A percentile compares a stretch with the other conserved stretches of the same genome.
Evolutionary conservation across 2,329 filamentous ascomycete genomes (phyloP).

Genomic region (Aspergillus carbonarius): DNA sequence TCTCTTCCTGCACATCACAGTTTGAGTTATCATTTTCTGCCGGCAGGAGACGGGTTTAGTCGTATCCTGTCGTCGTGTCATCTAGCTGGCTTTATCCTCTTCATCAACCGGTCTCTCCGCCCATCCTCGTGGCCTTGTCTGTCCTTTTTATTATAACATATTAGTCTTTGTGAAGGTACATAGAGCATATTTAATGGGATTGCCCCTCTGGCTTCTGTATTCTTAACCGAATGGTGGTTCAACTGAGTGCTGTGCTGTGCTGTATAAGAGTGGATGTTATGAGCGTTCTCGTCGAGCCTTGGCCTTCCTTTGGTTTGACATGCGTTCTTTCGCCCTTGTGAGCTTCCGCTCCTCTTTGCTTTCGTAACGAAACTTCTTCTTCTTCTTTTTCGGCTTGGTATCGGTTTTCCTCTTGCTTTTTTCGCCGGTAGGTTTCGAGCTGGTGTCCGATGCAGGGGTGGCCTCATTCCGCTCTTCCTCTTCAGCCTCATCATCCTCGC

Average conservation of each 20-base stretch:
- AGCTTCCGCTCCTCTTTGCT: conserved; percentile 75
- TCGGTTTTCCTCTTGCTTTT: conserved; percentile 50
- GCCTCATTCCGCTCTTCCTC: conserved; percentile 29
- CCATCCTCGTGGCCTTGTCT: conserved; percentile 15
- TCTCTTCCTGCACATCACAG: conserved; percentile 24
- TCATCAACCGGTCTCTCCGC: conserved; percentile 13
- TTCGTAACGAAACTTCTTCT: conserved; percentile 91
- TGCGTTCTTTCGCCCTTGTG: conserved; percentile 61
- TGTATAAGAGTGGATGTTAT: conserved; percentile 13
- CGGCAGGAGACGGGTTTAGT: conserved; percentile 18
- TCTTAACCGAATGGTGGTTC: background rate
- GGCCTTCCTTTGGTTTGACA: conserved; percentile 70
- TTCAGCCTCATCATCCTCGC: conserved; percentile 28
- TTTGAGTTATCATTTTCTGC: conserved; percentile 24
- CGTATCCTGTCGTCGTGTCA: conserved; percentile 19
- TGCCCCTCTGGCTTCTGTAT: conserved; percentile 1
- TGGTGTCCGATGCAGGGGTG: conserved; percentile 30
- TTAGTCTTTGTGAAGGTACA: conserved; percentile 13
- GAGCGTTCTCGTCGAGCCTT: conserved; percentile 50
- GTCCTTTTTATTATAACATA: conserved; percentile 13
- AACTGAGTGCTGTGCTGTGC: conserved; percentile 1
- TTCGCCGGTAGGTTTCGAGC: conserved; percentile 38
- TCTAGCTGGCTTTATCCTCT: conserved; percentile 14
- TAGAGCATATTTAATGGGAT: conserved; percentile 16
- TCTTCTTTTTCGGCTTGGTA: conserved; percentile 71